phyloP scores from a whole-genome alignment of 495 filamentous ascomycete genomes.

The Penicillium pulvis region DNA sequence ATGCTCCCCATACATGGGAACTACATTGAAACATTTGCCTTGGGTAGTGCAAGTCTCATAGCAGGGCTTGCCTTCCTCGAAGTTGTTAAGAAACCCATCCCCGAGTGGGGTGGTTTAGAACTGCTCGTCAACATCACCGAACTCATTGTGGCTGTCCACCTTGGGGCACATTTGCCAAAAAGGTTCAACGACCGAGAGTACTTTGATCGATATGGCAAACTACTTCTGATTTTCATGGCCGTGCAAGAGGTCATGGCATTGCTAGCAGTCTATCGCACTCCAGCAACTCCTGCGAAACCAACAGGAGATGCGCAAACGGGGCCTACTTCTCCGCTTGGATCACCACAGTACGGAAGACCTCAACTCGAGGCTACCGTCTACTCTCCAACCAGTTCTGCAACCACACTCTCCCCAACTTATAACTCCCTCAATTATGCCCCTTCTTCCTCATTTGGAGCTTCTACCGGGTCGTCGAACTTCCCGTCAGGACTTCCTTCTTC shows the following conservation, averaged over 20 bases:
- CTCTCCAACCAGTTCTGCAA: slow-evolving; percentile 18
- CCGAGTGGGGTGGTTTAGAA: slow-evolving; percentile 46
- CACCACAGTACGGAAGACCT: background rate
- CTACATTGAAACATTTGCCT: slow-evolving; percentile 44
- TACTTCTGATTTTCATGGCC: slow-evolving; percentile 45
- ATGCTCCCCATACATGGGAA: slow-evolving; percentile 37
- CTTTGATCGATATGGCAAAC: slow-evolving; percentile 47
- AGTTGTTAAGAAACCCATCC: slow-evolving; percentile 38
- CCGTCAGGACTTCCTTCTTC: slow-evolving; percentile 30
- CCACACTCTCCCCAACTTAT: slow-evolving; percentile 4
- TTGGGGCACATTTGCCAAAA: slow-evolving; percentile 42
- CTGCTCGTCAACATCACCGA: slow-evolving; percentile 48
- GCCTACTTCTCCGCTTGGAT: slow-evolving; percentile 6
- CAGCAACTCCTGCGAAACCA: background rate
- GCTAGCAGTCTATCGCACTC: slow-evolving; percentile 27
- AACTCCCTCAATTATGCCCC: slow-evolving; percentile 18
- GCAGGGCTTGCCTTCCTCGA: slow-evolving; percentile 45
- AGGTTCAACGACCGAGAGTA: slow-evolving; percentile 36
- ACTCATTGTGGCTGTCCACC: slow-evolving; percentile 40
- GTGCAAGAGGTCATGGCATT: slow-evolving; percentile 40
- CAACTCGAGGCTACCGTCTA: slow-evolving; percentile 9
- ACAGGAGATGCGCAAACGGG: slow-evolving; percentile 11
- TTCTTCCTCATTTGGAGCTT: slow-evolving; percentile 38
- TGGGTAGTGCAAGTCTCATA: slow-evolving; percentile 45
- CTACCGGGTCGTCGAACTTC: slow-evolving; percentile 35